Base-by-base conservation (phyloP, 2,329 filamentous ascomycete genomes). In the Colletotrichum lindemuthianum region DNA sequence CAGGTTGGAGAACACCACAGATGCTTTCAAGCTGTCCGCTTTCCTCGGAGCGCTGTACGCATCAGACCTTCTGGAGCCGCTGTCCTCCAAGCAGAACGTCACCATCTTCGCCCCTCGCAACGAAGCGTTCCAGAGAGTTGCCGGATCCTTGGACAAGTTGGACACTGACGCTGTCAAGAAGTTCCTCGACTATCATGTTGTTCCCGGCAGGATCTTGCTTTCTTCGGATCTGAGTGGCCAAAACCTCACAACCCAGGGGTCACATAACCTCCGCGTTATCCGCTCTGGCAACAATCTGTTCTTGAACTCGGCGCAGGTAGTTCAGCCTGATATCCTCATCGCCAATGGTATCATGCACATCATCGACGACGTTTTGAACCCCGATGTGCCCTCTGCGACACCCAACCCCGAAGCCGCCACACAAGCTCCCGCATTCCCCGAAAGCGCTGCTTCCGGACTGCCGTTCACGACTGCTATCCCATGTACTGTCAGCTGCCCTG, bases 271-370 rank as follows among this genome's bases (percentile, higher is more conserved):
- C 32, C 74, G 70, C 24, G 70, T 83, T 13, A 74, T 76, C 11
- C 76, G 78, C 50, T 72, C 75, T 7, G 79, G 78, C 32, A 78
- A 79, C 55, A 78, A 79, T 66, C 84, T 80, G 71, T 85, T 78
- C 67, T 74, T 85, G 69, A 85, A 87, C 76, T 78, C 80, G n/a
- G 84, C 85, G 4, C 79, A 82, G 69, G 76, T 88, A 32, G 74
- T 84, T n/a, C 76, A 79, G 65, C 76, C 81, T 1, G 84, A 88
- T 68, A 79, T 86, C 37, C 75, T 88, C 13, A 73, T 86, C 49
- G 81, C 83, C 59, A 88, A 88, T 69, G 86, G 86, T 43, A 84
- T 88, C 52, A 73, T 87, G 16, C 86, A 88, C 72, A 77, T 88
- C 48, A 79, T 88, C 60, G 86, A 89, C 71, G 79, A 78, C 60